These are phyloP conservation scores for Monosporascus sp. DNA, from an alignment of 2,329 filamentous ascomycete species.

Conservation along the genomic window DNA sequence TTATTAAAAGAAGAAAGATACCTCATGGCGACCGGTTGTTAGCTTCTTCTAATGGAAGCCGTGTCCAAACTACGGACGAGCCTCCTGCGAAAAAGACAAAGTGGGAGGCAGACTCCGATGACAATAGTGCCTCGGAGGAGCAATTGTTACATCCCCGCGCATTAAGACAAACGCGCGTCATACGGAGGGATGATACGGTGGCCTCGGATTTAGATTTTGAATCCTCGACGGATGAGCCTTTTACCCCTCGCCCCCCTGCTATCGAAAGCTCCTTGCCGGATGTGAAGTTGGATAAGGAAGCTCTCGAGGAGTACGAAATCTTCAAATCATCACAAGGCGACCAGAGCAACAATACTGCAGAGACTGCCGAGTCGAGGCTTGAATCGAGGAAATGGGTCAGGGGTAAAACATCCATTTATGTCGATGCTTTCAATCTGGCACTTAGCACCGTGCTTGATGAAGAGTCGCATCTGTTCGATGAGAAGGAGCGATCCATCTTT, in stretches of 20 bases:
- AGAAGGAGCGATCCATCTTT: conserved; percentile 73
- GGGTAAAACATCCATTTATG: conserved; percentile 86
- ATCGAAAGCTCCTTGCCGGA: conserved; percentile 67
- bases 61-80: conserved; percentile 8
- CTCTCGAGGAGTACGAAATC: conserved; percentile 74
- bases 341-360: conserved; percentile 40
- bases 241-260: conserved; percentile 46
- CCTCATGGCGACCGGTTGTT: conserved; percentile 5
- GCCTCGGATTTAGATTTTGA: conserved; percentile 32
- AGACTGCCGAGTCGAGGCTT: conserved; percentile 35
- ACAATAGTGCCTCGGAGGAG: conserved; percentile 24
- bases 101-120: conserved; percentile 26
- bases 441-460: conserved; percentile 85
- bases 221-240: conserved; percentile 23
- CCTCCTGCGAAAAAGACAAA: conserved; percentile 32
- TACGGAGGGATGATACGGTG: conserved; percentile 11
- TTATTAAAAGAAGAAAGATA: conserved; percentile 17
- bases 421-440: conserved; percentile 93
- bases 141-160: conserved; percentile 9
- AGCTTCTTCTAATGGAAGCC: conserved; percentile 4
- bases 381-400: conserved; percentile 56
- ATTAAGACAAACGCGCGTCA: conserved; percentile 8
- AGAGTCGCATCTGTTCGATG: conserved; percentile 81
- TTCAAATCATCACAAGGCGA: conserved; percentile 54
- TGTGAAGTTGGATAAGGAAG: conserved; percentile 61